A percentile compares a stretch with the other conserved stretches of the same genome.
These are phyloP conservation scores for Mycosphaerella sp. DNA, from an alignment of 2,329 filamentous ascomycete genomes.

Conservation along the genomic window DNA sequence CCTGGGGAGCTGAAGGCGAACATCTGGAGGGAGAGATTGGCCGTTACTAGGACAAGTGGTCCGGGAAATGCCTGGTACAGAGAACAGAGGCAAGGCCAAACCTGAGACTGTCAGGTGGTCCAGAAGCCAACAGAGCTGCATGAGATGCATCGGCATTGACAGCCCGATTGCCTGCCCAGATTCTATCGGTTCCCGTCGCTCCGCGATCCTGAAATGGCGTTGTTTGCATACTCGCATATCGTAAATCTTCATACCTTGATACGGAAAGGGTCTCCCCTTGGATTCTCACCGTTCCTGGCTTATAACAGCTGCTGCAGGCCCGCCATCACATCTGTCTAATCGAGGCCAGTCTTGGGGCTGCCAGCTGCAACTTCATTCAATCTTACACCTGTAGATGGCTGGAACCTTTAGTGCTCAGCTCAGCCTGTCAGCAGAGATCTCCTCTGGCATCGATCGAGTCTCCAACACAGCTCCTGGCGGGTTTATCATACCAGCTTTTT, in stretches of 20 bases:
- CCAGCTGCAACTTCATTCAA: not conserved
- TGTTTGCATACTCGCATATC: constrained; percentile 34
- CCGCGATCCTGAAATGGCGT: constrained; percentile 34
- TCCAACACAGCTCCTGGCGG: not conserved
- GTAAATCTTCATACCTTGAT: constrained; percentile 36
- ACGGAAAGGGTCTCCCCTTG: constrained; percentile 40
- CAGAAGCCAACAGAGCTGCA: not conserved
- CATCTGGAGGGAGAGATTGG: constrained; percentile 14
- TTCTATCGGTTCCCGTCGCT: too few species aligned
- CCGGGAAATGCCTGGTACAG: constrained; percentile 19
- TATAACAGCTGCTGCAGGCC: constrained; percentile 3
- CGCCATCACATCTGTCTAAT: not conserved
- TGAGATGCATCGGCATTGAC: not conserved
- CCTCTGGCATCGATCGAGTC: not conserved
- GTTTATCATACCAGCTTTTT: not conserved
- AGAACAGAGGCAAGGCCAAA: constrained; percentile 14
- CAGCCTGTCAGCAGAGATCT: not conserved
- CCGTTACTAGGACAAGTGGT: constrained; percentile 14
- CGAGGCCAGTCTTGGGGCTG: not conserved
- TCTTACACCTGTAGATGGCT: not conserved
- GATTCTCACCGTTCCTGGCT: not conserved
- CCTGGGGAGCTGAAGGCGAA: constrained; percentile 12
- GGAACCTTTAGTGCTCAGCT: not conserved
- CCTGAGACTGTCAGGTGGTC: constrained; percentile 5
- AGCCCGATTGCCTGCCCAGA: not conserved